Evolutionary conservation across 805 yeast genomes (phyloP).

Genomic region (Tetrapisispora pingtungensis): DNA sequence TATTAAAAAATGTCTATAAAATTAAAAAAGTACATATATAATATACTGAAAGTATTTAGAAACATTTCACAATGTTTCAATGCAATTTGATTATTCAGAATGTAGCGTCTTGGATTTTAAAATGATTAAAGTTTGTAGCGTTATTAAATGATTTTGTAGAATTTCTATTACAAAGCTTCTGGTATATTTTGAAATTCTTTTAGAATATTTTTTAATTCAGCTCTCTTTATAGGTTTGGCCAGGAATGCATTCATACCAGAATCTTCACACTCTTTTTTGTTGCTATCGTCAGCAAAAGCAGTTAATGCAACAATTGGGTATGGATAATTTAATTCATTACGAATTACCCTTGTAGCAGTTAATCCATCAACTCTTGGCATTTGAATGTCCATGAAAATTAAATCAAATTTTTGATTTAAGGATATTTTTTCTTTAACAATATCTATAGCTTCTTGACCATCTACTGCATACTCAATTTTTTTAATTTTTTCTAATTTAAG

Average conservation of each 20-base stretch:
- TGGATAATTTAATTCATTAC: constrained; percentile 47
- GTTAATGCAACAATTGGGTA: constrained; percentile 89
- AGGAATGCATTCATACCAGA: constrained; percentile 93
- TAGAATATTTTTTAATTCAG: constrained; percentile 49
- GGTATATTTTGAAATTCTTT: constrained; percentile 16
- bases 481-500: constrained; percentile 69
- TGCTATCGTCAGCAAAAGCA: constrained; percentile 90
- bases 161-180: background rate
- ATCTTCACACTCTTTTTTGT: constrained; percentile 71
- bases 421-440: constrained; percentile 42
- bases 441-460: constrained; percentile 83
- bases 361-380: constrained; percentile 94
- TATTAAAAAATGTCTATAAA: too few relatives aligned
- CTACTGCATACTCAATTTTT: constrained; percentile 69
- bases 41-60: background rate
- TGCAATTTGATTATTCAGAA: background rate
- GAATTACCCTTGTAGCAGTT: constrained; percentile 64
- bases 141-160: too few relatives aligned
- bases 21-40: background rate
- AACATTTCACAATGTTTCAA: background rate
- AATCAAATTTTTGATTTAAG: constrained; percentile 41
- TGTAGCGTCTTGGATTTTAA: too few relatives aligned
- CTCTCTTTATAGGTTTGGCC: constrained; percentile 76
- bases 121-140: background rate
- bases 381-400: constrained; percentile 93